Evolutionary conservation across 305 asterid species (phyloP), one percentile per base, ranked within the genome.

Genomic region (Fraxinus ornus): DNA sequence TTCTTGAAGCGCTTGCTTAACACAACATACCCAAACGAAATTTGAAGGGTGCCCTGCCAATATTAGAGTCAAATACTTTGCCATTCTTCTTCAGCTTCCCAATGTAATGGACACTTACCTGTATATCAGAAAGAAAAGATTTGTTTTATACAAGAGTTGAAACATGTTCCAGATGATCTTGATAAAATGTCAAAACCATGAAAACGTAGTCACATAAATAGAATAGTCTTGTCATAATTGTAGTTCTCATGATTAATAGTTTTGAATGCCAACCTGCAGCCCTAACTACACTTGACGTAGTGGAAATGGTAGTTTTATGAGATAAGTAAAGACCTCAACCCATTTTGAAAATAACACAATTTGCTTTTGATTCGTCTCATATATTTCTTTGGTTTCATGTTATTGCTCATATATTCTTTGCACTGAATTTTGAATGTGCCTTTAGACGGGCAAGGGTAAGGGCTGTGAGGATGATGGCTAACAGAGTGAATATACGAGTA

Each of bases 81-180:
- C 88, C 94, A 77, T 87, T 93, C 87, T 91, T 92, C 91, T 93
- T 85, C 90, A 95, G 90, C 90, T 92, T 95, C 75, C 99, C 98
- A 81, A 88, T 91, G 83, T 94, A 95, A 79, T 33, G 89, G 82
- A 95, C 96, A 76, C 91, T 83, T 81, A 95, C 94, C 98, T 94
- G 94, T 84, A 79, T 22, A 55, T 33, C 37, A 71, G 62, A 73
- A 35, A 78, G 55, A 75, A 79, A 37, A 78, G 76, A 79, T n/a
- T 60, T 78, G 35, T 70, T 19, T 37, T 79, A 35, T 10, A 57
- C 24, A 36, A 0, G 36, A 64, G 71, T 3, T 5, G 57, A 71
- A 17, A 74, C 44, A 75, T 78, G 57, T n/a, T 57, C 76, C 6
- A 64, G 47, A 84, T 57, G 32, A 30, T 52, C 60, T 70, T 68